Conservation (phyloP, 768 basidiomycete genomes). For the Xanthoconium purpureum region DNA sequence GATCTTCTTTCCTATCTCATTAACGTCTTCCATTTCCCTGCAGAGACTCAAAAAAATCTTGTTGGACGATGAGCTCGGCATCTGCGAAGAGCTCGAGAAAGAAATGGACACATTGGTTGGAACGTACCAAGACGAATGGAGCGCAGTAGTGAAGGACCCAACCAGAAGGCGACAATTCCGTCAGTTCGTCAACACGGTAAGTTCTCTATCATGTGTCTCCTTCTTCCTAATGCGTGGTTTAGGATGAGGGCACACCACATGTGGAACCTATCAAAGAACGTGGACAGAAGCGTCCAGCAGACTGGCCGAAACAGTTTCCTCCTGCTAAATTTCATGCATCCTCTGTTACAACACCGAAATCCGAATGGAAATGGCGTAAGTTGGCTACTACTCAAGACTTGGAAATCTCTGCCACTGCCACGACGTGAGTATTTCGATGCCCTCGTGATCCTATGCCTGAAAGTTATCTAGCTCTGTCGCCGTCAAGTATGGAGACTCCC, state of each 20-base stretch:
- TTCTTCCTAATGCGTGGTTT: neutral
- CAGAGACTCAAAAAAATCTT: conserved; percentile 62
- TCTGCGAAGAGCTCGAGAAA: conserved; percentile 63
- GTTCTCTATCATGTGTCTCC: neutral
- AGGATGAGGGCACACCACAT: neutral
- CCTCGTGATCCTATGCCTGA: neutral
- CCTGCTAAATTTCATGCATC: conserved; percentile 42
- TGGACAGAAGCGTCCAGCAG: conserved; percentile 59
- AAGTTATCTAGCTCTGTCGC: conserved; percentile 38
- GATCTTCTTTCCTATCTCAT: neutral
- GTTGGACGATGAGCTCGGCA: conserved; percentile 68
- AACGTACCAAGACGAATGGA: conserved; percentile 72
- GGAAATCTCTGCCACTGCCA: conserved; percentile 41
- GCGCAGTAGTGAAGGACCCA: conserved; percentile 55
- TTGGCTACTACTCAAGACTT: conserved; percentile 51
- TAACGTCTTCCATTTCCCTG: neutral
- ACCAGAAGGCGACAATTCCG: conserved; percentile 48
- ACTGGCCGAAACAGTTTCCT: conserved; percentile 61
- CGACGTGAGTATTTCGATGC: conserved; percentile 38
- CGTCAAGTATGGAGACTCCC: conserved; percentile 61
- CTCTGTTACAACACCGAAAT: conserved; percentile 42
- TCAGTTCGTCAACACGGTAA: conserved; percentile 64
- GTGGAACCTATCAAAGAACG: conserved; percentile 57
- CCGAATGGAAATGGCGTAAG: conserved; percentile 55
- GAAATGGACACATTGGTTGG: conserved; percentile 65